phyloP scores from a whole-genome alignment of 2,329 filamentous ascomycete genomes.

The Colletotrichum navitas region DNA sequence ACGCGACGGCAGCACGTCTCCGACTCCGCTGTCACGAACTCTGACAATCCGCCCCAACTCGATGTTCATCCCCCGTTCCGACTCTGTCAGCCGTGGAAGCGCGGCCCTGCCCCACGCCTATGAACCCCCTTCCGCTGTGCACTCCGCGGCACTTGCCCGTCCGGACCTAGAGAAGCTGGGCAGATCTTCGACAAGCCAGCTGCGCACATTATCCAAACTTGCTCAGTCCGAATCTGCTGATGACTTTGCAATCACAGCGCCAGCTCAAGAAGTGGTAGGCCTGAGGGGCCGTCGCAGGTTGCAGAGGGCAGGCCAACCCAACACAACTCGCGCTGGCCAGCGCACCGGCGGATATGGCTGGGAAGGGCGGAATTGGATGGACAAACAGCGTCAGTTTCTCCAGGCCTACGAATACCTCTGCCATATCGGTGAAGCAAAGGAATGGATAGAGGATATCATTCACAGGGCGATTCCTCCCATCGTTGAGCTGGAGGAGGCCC shows the following conservation, averaged over 20 bases:
- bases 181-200: conserved; percentile 89
- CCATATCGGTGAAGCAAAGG: conserved; percentile 98
- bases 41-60: conserved; percentile 67
- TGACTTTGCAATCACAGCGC: conserved; percentile 83
- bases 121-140: conserved; percentile 51
- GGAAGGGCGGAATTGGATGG: conserved; percentile 96
- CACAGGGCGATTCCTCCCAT: conserved; percentile 89
- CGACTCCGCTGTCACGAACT: conserved; percentile 58
- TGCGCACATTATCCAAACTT: conserved; percentile 87
- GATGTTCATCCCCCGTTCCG: conserved; percentile 70
- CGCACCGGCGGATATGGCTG: conserved; percentile 72
- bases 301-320: conserved; percentile 75
- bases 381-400: conserved; percentile 95
- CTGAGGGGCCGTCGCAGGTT: conserved; percentile 86
- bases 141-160: conserved; percentile 65
- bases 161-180: conserved; percentile 86
- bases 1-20: conserved; percentile 56
- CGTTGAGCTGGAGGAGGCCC: conserved; percentile 90
- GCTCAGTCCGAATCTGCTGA: conserved; percentile 81
- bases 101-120: conserved; percentile 49
- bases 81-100: conserved; percentile 60
- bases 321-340: conserved; percentile 60
- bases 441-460: conserved; percentile 96
- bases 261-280: conserved; percentile 88
- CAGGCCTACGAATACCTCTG: conserved; percentile 99